phyloP scores from a whole-genome alignment of 768 basidiomycete genomes.

The Suillus decipiens region DNA sequence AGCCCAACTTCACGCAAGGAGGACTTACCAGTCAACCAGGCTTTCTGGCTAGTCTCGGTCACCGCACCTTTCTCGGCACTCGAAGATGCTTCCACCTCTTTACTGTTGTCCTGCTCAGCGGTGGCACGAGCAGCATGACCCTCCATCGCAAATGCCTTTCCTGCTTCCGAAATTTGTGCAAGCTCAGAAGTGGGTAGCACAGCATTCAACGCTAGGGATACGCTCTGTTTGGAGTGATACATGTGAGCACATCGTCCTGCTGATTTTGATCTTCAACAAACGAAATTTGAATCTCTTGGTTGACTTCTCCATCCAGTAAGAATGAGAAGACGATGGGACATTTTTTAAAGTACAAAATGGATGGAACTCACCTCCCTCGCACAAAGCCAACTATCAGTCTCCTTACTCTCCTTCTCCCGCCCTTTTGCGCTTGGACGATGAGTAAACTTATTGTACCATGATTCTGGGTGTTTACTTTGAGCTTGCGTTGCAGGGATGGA shows the following conservation, averaged over 20 bases:
- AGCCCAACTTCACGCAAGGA: background rate
- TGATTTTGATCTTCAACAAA: background rate
- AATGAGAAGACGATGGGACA: no score
- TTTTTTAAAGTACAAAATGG: background rate
- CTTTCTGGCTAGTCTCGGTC: background rate
- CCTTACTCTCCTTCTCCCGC: background rate
- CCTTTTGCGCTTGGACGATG: background rate
- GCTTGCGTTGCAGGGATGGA: background rate
- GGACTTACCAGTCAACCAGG: background rate
- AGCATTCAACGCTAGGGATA: slow-evolving; percentile 30
- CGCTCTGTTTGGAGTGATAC: slow-evolving; percentile 16
- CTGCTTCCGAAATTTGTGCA: slow-evolving; percentile 24
- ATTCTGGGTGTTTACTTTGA: background rate
- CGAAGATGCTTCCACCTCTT: background rate
- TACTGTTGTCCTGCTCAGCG: background rate
- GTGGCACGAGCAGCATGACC: slow-evolving; percentile 3
- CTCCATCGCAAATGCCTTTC: slow-evolving; percentile 23
- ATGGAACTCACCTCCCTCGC: slow-evolving; percentile 4
- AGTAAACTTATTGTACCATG: background rate
- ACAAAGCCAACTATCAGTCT: background rate
- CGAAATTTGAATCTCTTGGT: background rate
- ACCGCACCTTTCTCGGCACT: background rate
- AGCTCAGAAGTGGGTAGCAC: slow-evolving; percentile 25
- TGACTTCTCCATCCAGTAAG: background rate
- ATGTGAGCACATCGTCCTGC: background rate